Base-by-base conservation (phyloP, 768 basidiomycete species). In the Xerocomus spinulosus region DNA sequence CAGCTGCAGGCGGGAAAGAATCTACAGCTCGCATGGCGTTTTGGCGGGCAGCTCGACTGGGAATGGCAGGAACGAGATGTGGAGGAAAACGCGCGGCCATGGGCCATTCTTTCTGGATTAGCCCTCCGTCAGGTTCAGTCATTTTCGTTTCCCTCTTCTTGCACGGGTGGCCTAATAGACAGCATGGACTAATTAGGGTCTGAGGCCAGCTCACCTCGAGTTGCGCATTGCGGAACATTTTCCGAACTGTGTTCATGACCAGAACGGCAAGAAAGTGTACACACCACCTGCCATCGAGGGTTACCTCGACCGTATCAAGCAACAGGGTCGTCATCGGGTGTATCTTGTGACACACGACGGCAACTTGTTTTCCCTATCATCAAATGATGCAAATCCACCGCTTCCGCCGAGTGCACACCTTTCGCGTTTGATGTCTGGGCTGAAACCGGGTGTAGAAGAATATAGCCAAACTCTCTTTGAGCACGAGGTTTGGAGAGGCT, bases 211-310 rank as follows among this genome's bases (percentile, higher is more conserved):
- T 8, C 73, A 77, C 20, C 78, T 87, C 14, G 91, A 96, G 60
- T 68, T 96, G 36, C 82, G 90, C 5, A 68, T 86, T 1, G 83
- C 80, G 6, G 76, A 82, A 43, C 94, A 97, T 64, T 74, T 70
- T 20, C 78, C 83, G 4, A 77, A 63, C 14, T 61, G 62, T 46
- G 55, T 79, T 40, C 71, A 71, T 53, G 57, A 75, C 30, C 45
- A 50, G 17, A 70, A 39, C 42, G 76, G 75, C 9, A 73, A 66
- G 14, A 68, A 63, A 30, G 60, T 93, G 15, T 67, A 77, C 28
- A 90, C 94, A 57, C 94, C 94, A 2, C 82, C 84, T 0, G 78
- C 81, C 0, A 72, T 95, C 39, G 94, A 97, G 67, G 94, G 94
- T 3, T 96, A 88, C 67, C 70, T 94, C 35, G 79, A 87, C 50